These are phyloP conservation scores for Penicillium fuscoglaucum DNA, from an alignment of 2,329 filamentous ascomycete species.

Conservation along the genomic window DNA sequence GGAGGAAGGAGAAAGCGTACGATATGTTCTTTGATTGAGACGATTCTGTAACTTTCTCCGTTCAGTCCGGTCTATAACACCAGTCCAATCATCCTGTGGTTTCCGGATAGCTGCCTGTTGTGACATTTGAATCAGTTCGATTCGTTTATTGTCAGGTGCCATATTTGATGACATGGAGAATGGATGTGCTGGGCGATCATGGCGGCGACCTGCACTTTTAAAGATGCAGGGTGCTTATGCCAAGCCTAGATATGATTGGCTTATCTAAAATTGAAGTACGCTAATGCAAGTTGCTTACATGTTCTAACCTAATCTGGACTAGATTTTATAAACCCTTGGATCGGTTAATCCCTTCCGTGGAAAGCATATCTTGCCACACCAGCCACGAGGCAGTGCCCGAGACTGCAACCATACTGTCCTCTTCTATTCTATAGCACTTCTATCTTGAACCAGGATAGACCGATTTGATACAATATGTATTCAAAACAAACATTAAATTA, in stretches of 20 bases:
- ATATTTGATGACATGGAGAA: not conserved
- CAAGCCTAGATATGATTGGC: not conserved
- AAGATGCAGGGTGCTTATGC: not conserved
- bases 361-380: too few relatives aligned
- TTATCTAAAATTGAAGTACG: not conserved
- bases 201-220: not conserved
- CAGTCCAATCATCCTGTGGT: conserved; percentile 18
- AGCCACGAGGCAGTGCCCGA: too few relatives aligned
- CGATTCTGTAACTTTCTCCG: conserved; percentile 21
- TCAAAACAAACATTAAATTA: too few relatives aligned
- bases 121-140: conserved; percentile 14
- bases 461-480: too few relatives aligned
- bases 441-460: too few relatives aligned
- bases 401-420: too few relatives aligned
- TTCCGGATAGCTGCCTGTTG: conserved; percentile 15
- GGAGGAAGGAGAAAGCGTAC: conserved; percentile 5
- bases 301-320: not conserved
- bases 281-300: conserved; percentile 6
- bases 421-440: too few relatives aligned
- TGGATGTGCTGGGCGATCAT: not conserved
- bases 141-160: not conserved
- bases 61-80: conserved; percentile 6
- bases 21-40: conserved; percentile 19
- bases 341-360: too few relatives aligned
- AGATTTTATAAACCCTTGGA: not conserved